Conservation (phyloP, 2,329 filamentous ascomycete species). For the Pseudogymnoascus pannorum region DNA sequence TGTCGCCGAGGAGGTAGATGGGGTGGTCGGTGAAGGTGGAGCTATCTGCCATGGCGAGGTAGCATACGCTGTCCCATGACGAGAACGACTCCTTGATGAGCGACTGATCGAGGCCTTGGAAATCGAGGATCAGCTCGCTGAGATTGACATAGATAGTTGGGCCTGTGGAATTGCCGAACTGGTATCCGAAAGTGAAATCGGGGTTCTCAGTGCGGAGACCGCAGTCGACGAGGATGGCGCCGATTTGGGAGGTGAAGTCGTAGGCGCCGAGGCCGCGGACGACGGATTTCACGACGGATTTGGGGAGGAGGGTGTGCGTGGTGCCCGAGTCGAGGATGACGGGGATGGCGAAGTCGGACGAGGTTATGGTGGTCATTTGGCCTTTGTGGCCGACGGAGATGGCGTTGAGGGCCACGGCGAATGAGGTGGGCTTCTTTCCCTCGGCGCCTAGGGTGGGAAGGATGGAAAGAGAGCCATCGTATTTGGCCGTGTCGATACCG, state of each 20-base stretch:
- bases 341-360: slow-evolving; percentile 30
- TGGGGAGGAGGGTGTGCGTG: slow-evolving; percentile 63
- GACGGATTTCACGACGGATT: slow-evolving; percentile 46
- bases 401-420: slow-evolving; percentile 33
- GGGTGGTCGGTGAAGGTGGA: slow-evolving; percentile 32
- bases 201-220: slow-evolving; percentile 36
- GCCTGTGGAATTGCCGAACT: slow-evolving; percentile 43
- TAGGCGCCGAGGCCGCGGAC: slow-evolving; percentile 49
- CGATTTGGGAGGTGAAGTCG: slow-evolving; percentile 34
- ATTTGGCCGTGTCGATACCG: slow-evolving; percentile 73
- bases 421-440: slow-evolving; percentile 36
- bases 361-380: slow-evolving; percentile 34
- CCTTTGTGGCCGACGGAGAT: slow-evolving; percentile 38
- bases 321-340: slow-evolving; percentile 69
- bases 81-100: slow-evolving; percentile 28
- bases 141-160: slow-evolving; percentile 44
- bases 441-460: slow-evolving; percentile 46
- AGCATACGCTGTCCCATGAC: slow-evolving; percentile 29
- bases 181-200: slow-evolving; percentile 37
- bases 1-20: slow-evolving; percentile 49
- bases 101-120: neutral
- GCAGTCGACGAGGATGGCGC: slow-evolving; percentile 36
- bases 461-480: slow-evolving; percentile 52
- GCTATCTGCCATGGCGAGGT: slow-evolving; percentile 45
- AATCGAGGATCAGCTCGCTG: slow-evolving; percentile 38